Percentiles rank a stretch among this genome's conserved stretches.
Evolutionary conservation across 164 flowering plant genomes (phyloP).

Genomic region (Nymphaea thermarum): DNA sequence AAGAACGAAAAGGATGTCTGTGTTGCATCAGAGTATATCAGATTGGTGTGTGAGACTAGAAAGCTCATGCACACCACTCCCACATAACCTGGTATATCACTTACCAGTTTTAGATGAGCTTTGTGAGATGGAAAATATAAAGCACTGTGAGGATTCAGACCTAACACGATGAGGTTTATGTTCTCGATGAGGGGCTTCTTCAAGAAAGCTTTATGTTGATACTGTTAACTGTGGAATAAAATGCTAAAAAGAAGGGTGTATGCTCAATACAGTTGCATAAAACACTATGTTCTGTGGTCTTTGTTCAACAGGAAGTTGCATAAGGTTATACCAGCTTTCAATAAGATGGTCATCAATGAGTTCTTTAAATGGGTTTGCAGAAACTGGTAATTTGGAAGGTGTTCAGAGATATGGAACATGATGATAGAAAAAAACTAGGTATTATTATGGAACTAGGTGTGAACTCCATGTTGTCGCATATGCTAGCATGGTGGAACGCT

Average conservation of each 20-base stretch:
- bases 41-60: slow-evolving; percentile 31
- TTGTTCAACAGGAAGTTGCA: slow-evolving; percentile 26
- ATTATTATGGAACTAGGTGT: slow-evolving; percentile 5
- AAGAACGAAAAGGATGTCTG: slow-evolving; percentile 27
- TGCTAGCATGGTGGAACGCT: slow-evolving; percentile 58
- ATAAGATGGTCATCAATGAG: slow-evolving; percentile 37
- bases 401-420: slow-evolving; percentile 58
- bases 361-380: slow-evolving; percentile 58
- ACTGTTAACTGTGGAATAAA: slow-evolving; percentile 39
- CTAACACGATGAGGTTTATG: slow-evolving; percentile 46
- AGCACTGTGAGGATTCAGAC: slow-evolving; percentile 40
- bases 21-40: slow-evolving; percentile 52
- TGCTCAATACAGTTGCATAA: slow-evolving; percentile 46
- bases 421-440: slow-evolving; percentile 43
- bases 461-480: no score
- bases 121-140: slow-evolving; percentile 34
- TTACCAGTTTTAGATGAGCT: slow-evolving; percentile 44
- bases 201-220: slow-evolving; percentile 28
- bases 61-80: slow-evolving; percentile 53
- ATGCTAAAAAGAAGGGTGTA: slow-evolving; percentile 35
- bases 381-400: slow-evolving; percentile 39
- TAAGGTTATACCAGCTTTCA: slow-evolving; percentile 30
- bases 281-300: slow-evolving; percentile 55
- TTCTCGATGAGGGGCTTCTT: slow-evolving; percentile 56
- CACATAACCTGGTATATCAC: slow-evolving; percentile 68